Evolutionary conservation across 805 yeast genomes (phyloP), one percentile per base, ranked within the genome.

Genomic region (Teunomyces lycoperdinae): DNA sequence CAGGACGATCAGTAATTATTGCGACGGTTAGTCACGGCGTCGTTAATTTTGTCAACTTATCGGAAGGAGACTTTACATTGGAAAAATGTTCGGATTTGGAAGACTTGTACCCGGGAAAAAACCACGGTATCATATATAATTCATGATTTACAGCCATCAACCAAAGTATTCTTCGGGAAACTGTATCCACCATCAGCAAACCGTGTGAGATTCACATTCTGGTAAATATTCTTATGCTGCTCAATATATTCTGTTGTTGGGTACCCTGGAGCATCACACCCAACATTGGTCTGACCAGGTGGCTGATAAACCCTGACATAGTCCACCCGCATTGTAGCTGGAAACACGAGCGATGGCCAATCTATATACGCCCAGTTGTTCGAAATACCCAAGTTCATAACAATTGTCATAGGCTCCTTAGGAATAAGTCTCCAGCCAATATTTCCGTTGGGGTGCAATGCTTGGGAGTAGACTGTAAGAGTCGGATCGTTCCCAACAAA

Each of bases 281-380:
- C 85, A 17, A 85, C 48, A 43, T 80, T 78, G 29, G 75, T 66
- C 10, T 74, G 67, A 56, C 80, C 83, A 31, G 72, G 61, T 2
- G 96, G 96, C 71, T 92, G 99, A 67, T 94, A 92, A 13, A 92
- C 62, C 58, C 99, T 81, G 34, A 92, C 96, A 58, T 86, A 87
- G 66, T 92, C 97, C 38, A 92, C 70, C 50, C 81, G 73, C 83
- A 91, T 74, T 1, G 79, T 76, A 11, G 79, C 80, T 2, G 99
- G 99, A 80, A 92, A 92, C 41, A 70, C 68, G 50, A 90, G 73
- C 3, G 83, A 73, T 39, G 83, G 81, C 63, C 68, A 66, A 49
- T 74, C 72, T 24, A 74, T 66, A 35, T 61, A 60, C 0, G 71
- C 66, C 79, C 79, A 74, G 30, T 57, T 61, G 46, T 64, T 62